Evolutionary conservation across 2,329 filamentous ascomycete species (phyloP).

Genomic region (Coleophoma eucalyptorum): DNA sequence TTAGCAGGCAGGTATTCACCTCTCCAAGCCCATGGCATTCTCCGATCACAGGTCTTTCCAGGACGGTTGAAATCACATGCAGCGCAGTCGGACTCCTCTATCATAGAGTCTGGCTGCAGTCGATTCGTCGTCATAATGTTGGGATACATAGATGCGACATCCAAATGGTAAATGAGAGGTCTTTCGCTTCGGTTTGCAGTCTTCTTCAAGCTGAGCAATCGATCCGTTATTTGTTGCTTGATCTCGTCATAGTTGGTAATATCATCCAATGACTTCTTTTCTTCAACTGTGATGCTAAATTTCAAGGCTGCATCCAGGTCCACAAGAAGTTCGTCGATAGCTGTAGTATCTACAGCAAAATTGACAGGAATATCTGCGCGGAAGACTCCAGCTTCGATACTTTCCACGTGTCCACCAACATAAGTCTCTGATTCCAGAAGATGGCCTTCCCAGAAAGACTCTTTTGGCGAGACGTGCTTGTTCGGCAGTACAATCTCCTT

Average conservation of each 20-base stretch:
- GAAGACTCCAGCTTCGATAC: constrained; percentile 97
- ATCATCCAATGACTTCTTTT: constrained; percentile 77
- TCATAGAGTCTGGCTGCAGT: constrained; percentile 98
- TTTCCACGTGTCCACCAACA: constrained; percentile 96
- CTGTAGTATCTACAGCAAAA: constrained; percentile 83
- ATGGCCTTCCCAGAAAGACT: constrained; percentile 96
- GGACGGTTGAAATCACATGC: constrained; percentile 98
- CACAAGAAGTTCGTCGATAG: constrained; percentile 81
- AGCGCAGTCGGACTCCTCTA: constrained; percentile 90
- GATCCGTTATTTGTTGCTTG: constrained; percentile 73
- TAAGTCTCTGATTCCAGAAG: constrained; percentile 96
- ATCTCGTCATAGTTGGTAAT: constrained; percentile 81
- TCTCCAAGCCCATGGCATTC: constrained; percentile 96
- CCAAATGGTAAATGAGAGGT: constrained; percentile 94
- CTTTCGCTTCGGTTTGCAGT: constrained; percentile 82
- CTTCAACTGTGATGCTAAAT: constrained; percentile 82
- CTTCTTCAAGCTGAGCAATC: constrained; percentile 68
- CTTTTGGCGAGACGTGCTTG: constrained; percentile 87
- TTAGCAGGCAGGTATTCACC: constrained; percentile 96
- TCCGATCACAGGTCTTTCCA: constrained; percentile 92
- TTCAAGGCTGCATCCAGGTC: constrained; percentile 87
- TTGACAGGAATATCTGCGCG: constrained; percentile 92
- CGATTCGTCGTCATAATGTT: constrained; percentile 99
- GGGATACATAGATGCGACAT: constrained; percentile 98
- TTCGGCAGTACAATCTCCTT: constrained; percentile 91